These are phyloP conservation scores for Rhazya stricta DNA, from an alignment of 257 asterid genomes.

Conservation along the genomic window DNA sequence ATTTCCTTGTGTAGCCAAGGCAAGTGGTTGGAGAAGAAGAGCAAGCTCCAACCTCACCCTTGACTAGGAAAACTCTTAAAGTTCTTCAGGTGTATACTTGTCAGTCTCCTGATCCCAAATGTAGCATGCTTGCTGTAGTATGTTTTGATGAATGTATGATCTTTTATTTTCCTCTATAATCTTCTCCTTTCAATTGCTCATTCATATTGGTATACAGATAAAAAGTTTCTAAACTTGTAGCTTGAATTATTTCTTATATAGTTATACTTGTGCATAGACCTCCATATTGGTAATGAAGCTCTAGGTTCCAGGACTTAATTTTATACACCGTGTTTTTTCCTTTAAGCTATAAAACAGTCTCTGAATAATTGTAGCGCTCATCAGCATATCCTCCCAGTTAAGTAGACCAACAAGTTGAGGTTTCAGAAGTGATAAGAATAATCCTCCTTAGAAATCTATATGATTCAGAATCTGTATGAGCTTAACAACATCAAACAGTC, in stretches of 20 bases:
- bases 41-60: not conserved
- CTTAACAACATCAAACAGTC: not conserved
- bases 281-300: not conserved
- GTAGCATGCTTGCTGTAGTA: not conserved
- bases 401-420: not conserved
- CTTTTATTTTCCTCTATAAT: not conserved
- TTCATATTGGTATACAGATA: no score
- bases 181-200: not conserved
- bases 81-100: not conserved
- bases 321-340: not conserved
- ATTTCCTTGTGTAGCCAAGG: not conserved
- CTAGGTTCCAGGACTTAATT: not conserved
- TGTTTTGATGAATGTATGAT: not conserved
- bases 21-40: not conserved
- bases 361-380: not conserved
- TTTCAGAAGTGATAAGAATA: not conserved
- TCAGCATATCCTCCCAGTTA: not conserved
- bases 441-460: not conserved
- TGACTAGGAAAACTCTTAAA: not conserved
- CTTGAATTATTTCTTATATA: not conserved
- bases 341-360: not conserved
- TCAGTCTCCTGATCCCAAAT: not conserved
- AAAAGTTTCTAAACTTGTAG: not conserved
- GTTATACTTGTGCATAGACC: not conserved
- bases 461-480: not conserved